Conservation (phyloP, 805 yeast species). For the Sungouiozyma ichnusensis region DNA sequence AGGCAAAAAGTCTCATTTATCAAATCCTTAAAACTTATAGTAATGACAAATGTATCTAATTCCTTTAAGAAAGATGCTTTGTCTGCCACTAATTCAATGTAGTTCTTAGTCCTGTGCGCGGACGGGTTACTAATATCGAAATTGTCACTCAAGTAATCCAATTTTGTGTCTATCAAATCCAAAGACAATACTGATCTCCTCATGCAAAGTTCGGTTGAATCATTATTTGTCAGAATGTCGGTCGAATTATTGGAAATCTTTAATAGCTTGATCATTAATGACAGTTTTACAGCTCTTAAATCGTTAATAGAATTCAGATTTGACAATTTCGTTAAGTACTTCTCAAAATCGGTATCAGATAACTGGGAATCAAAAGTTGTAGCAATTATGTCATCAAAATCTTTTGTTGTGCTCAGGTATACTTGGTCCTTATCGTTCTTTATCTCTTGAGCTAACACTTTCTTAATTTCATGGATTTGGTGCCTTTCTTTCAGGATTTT, state of each 20-base stretch:
- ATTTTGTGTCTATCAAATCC: conserved; percentile 20
- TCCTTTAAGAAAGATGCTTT: conserved; percentile 6
- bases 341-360: conserved; percentile 21
- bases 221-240: background rate
- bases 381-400: conserved; percentile 1
- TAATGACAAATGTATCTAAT: conserved; percentile 10
- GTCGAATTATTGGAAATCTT: conserved; percentile 3
- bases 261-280: conserved; percentile 13
- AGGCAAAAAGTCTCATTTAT: conserved; percentile 11
- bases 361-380: background rate
- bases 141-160: conserved; percentile 6
- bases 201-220: conserved; percentile 4
- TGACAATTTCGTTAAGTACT: conserved; percentile 17
- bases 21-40: conserved; percentile 14
- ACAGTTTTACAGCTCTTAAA: conserved; percentile 12
- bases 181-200: conserved; percentile 17
- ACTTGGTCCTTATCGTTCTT: conserved; percentile 6
- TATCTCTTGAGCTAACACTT: conserved; percentile 59
- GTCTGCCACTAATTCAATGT: conserved; percentile 5
- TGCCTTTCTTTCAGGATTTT: conserved; percentile 59
- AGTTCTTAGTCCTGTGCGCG: background rate
- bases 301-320: conserved; percentile 8
- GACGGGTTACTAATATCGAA: background rate
- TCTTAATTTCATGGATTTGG: conserved; percentile 63
- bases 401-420: background rate